Conservation (phyloP, 2,329 filamentous ascomycete genomes). For the Pyricularia grisea region DNA sequence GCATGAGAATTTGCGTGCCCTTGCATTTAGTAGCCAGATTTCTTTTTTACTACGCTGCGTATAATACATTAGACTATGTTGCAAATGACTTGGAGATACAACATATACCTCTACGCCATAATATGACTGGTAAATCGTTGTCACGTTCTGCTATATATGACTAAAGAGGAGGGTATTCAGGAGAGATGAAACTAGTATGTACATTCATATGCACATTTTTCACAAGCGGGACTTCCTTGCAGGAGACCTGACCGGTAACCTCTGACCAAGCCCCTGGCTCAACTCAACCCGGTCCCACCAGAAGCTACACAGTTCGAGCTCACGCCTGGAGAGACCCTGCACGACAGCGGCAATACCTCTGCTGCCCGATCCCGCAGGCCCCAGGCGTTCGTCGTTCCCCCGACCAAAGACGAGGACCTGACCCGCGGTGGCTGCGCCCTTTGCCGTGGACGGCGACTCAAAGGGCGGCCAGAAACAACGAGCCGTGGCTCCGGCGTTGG, state of each 20-base stretch:
- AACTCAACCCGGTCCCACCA: conserved; percentile 49
- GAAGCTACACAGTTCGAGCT: conserved; percentile 42
- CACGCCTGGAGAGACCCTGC: conserved; percentile 29
- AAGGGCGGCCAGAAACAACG: conserved; percentile 30
- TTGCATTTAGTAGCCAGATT: no score
- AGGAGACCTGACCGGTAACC: not conserved
- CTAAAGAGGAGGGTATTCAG: no score
- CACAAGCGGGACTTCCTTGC: not conserved
- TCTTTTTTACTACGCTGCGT: no score
- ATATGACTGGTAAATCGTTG: not conserved
- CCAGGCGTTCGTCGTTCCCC: conserved; percentile 46
- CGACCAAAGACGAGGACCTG: conserved; percentile 39
- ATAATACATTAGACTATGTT: no score
- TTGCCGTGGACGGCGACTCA: conserved; percentile 25
- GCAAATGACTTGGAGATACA: no score
- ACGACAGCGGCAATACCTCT: conserved; percentile 34
- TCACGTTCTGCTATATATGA: not conserved
- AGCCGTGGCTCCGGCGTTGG: conserved; percentile 9
- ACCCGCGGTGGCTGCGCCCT: conserved; percentile 4
- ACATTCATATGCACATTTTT: not conserved
- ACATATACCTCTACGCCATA: no score
- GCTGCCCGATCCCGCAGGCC: conserved; percentile 9
- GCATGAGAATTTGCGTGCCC: no score
- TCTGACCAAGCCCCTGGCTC: conserved; percentile 32
- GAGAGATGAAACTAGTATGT: not conserved